Percentiles rank a stretch among this genome's conserved stretches.
Evolutionary conservation across 164 flowering plant species (phyloP).

Genomic region (Liquidambar formosana): DNA sequence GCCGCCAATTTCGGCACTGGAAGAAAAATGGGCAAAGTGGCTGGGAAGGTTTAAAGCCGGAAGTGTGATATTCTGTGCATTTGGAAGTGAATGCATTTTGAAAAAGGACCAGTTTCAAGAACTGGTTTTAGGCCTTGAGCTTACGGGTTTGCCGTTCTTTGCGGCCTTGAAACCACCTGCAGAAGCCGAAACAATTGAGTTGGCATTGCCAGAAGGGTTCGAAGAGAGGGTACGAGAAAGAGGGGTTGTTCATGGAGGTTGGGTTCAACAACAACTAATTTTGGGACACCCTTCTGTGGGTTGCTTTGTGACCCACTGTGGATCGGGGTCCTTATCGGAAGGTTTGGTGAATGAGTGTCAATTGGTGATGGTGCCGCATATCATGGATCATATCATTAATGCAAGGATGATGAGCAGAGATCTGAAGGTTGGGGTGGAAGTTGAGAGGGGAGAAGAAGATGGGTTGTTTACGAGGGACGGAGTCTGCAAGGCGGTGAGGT

Average conservation of each 20-base stretch:
- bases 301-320: constrained; percentile 60
- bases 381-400: constrained; percentile 46
- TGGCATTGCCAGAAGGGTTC: constrained; percentile 42
- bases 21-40: constrained; percentile 28
- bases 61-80: constrained; percentile 35
- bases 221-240: constrained; percentile 23
- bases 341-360: constrained; percentile 43
- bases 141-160: constrained; percentile 33
- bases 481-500: constrained; percentile 33
- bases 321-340: constrained; percentile 49
- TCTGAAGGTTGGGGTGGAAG: constrained; percentile 49
- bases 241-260: constrained; percentile 39
- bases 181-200: constrained; percentile 23
- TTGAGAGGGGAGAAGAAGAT: constrained; percentile 47
- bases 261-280: constrained; percentile 42
- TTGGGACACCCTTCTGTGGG: constrained; percentile 47
- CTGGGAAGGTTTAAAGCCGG: constrained; percentile 16
- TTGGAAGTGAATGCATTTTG: constrained; percentile 34
- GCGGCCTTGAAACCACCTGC: constrained; percentile 37
- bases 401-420: constrained; percentile 38
- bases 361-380: constrained; percentile 45
- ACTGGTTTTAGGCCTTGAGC: constrained; percentile 36
- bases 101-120: constrained; percentile 36
- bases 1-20: constrained; percentile 17
- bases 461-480: constrained; percentile 43